Evolutionary conservation across 1,284 basidiomycete species (phyloP), one percentile per base, ranked within the genome.

Genomic region (Malassezia cuniculi): DNA sequence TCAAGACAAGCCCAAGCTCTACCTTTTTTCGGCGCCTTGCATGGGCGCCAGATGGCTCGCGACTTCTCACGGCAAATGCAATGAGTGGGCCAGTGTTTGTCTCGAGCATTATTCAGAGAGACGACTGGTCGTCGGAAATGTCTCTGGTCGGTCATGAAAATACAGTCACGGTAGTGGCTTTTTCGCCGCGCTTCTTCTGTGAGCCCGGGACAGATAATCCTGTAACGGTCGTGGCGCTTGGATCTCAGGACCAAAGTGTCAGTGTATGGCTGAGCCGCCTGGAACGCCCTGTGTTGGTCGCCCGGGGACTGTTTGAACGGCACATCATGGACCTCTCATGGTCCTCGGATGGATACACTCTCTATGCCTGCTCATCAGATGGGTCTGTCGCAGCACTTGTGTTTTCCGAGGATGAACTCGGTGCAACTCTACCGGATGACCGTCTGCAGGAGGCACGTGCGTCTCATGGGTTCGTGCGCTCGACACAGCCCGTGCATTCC

Each of bases 31-130:
- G 86, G 39, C 74, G 93, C 48, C 73, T 93, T 15, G 93, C 87
- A 59, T 99, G 90, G 93, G 93, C 89, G 1, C 90, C 90, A 3
- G 93, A 97, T 67, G 93, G 93, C n/a, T 83, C 85, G 6, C 85
- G 93, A 61, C 83, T 99, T 48, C 86, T 89, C 4, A 82, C 87
- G 1, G 90, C 89, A 0, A 97, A 97, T 60, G 87, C 90, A 3
- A 95, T 89, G 54, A 95, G 93, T 66, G 87, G 87, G 3, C 89
- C 86, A 39, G 87, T 97, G 6, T 99, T 97, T 67, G 90, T 94
- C 33, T 87, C 89, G 3, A 85, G 85, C 9, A 85, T 97, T 18
- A 86, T 95, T 50, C 80, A 83, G 5, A 75, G 90, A 21, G 79
- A 80, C 33, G 74, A 78, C 5, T 68, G 66, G 66, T 44, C 34